Conservation (phyloP, 1,284 basidiomycete genomes). For the Ceratobasidium sp. region DNA sequence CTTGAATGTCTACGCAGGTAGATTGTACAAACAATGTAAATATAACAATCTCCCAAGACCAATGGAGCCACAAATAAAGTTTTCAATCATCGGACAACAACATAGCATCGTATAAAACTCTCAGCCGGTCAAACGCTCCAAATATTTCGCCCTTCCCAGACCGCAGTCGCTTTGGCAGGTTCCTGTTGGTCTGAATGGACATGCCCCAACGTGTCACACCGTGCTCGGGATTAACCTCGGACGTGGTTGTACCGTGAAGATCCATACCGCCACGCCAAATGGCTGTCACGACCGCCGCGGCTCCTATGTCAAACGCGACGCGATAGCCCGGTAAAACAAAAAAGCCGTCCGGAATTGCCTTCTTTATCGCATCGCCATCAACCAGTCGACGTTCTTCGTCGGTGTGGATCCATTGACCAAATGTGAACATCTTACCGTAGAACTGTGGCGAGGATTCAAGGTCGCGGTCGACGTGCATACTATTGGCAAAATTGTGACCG, state of each 20-base stretch:
- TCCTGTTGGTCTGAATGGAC: conserved; percentile 22
- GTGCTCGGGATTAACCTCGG: background rate
- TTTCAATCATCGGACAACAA: background rate
- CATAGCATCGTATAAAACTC: background rate
- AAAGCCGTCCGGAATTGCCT: conserved; percentile 9
- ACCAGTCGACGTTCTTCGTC: background rate
- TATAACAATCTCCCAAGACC: no score
- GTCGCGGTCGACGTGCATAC: conserved; percentile 9
- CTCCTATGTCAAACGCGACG: conserved; percentile 11
- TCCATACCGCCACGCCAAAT: conserved; percentile 32
- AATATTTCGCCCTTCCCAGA: background rate
- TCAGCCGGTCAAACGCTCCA: conserved; percentile 6
- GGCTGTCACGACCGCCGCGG: background rate
- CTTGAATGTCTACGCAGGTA: no score
- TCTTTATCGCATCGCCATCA: background rate
- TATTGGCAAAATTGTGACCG: conserved; percentile 13
- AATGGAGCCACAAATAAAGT: no score
- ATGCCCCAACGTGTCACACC: conserved; percentile 18
- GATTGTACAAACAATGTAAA: no score
- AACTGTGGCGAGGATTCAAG: background rate
- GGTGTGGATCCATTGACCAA: conserved; percentile 16
- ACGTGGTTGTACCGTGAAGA: conserved; percentile 8
- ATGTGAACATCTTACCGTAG: conserved; percentile 18
- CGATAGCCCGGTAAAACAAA: conserved; percentile 17
- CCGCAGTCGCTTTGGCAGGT: background rate